These are phyloP conservation scores for Pythium insidiosum DNA, from an alignment of 352 stramenopile genomes.

Conservation along the genomic window DNA sequence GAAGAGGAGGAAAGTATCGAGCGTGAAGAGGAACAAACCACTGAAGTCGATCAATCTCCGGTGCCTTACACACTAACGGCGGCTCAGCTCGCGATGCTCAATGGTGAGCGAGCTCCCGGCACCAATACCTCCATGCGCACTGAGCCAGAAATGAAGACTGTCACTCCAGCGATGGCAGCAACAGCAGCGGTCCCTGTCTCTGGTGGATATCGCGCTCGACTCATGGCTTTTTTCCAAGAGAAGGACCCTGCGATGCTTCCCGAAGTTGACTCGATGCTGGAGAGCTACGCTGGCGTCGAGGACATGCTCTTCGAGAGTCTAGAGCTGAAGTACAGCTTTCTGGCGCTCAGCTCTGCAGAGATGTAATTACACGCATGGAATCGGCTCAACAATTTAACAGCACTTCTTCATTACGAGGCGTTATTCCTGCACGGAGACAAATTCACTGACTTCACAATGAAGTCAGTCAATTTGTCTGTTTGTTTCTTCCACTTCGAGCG, in stretches of 20 bases:
- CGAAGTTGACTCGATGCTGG: conserved; percentile 71
- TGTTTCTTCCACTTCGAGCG: too few relatives aligned
- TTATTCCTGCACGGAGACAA: too few relatives aligned
- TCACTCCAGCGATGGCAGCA: too few relatives aligned
- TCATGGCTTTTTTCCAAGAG: conserved; percentile 55
- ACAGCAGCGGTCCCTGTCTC: too few relatives aligned
- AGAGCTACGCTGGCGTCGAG: conserved; percentile 67
- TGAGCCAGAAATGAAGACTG: too few relatives aligned
- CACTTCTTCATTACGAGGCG: background rate
- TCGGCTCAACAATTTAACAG: background rate
- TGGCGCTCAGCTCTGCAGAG: conserved; percentile 22
- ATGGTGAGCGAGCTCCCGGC: conserved; percentile 24
- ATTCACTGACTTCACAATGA: too few relatives aligned
- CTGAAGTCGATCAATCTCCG: conserved; percentile 9
- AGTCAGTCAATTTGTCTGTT: too few relatives aligned
- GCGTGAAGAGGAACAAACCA: conserved; percentile 6
- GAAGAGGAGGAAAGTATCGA: conserved; percentile 1
- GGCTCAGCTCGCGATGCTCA: conserved; percentile 65
- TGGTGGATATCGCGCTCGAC: conserved; percentile 29
- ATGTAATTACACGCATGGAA: background rate
- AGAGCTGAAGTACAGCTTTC: conserved; percentile 80
- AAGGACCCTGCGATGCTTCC: conserved; percentile 55
- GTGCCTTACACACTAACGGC: conserved; percentile 64
- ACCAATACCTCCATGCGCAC: too few relatives aligned
- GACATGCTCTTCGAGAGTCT: conserved; percentile 71